Evolutionary conservation across 305 asterid species (phyloP), one percentile per base, ranked within the genome.

Genomic region (Caryopteris hybrid): DNA sequence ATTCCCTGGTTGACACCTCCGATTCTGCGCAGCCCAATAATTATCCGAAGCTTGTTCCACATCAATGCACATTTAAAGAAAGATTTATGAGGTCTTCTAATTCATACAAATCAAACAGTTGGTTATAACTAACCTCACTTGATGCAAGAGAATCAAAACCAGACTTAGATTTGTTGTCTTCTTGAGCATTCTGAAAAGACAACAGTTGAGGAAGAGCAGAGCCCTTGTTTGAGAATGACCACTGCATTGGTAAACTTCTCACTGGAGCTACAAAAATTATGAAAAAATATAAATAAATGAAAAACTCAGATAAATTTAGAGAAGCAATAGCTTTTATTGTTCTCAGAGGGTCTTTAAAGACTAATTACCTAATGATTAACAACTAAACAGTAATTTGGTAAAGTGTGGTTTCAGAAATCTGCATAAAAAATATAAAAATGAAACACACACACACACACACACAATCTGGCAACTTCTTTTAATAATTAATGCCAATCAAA

Each of bases 211-310:
- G 76, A 52, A 68, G 70, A 57, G 79, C 64, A 27, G 92, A 59
- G 62, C 65, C 46, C 67, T 76, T 79, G 78, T 79, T 85, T 27
- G 92, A 57, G 69, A 82, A 84, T 50, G 96, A 81, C 94, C 96
- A 86, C 89, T 83, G 92, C 97, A 91, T 88, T 64, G 85, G 78
- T 79, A 72, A 72, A 72, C 85, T 80, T 78, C 87, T 80, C 36
- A 68, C 60, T 22, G 87, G 80, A 68, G 74, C 92, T 90, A 80
- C 72, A 79, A 39, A 48, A 29, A 56, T 8, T 31, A 69, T 75
- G 70, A 46, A 72, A 75, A 31, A 22, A 73, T 48, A 71, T 38
- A 39, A 73, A 57, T 68, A 52, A 75, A 60, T 65, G 16, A 46
- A 53, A n/a, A 23, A 11, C 4, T 63, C 11, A n/a, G n/a, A n/a